Evolutionary conservation across 371 early-diverging fungal genomes (phyloP).

Genomic region (Haplosporangium sp.): DNA sequence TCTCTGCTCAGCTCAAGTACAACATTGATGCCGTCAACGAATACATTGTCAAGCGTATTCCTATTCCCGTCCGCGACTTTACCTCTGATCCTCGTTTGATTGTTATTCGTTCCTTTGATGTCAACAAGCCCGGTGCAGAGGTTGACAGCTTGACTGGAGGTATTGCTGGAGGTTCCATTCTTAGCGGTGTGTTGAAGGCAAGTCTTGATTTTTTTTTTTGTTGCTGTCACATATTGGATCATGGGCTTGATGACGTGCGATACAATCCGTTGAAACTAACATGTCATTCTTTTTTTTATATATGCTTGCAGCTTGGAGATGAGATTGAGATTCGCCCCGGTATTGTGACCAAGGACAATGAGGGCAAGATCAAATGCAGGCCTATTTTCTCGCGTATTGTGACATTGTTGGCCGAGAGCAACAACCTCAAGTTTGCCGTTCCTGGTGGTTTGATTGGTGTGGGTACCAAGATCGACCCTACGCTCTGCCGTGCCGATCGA

Average conservation of each 20-base stretch:
- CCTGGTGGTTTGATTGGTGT: slow-evolving; percentile 99
- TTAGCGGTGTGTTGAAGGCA: slow-evolving; percentile 92
- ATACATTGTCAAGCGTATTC: slow-evolving; percentile 99
- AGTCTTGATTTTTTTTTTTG: slow-evolving; percentile 1
- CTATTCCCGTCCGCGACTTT: slow-evolving; percentile 97
- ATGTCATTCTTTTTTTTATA: neutral
- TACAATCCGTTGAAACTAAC: no score
- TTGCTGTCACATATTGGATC: neutral
- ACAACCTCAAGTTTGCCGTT: slow-evolving; percentile 96
- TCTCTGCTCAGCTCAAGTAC: slow-evolving; percentile 99
- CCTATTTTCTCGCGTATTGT: slow-evolving; percentile 96
- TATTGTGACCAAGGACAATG: slow-evolving; percentile 92
- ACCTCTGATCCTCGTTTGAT: slow-evolving; percentile 94
- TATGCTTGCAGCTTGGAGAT: slow-evolving; percentile 82
- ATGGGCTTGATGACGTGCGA: neutral
- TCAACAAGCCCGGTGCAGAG: slow-evolving; percentile 99
- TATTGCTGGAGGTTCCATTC: slow-evolving; percentile 99
- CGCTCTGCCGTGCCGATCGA: slow-evolving; percentile 98
- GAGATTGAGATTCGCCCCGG: slow-evolving; percentile 99
- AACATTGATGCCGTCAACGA: slow-evolving; percentile 99
- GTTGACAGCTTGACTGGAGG: slow-evolving; percentile 97
- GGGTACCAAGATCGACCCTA: slow-evolving; percentile 99
- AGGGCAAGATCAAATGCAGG: slow-evolving; percentile 89
- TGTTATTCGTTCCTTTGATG: slow-evolving; percentile 99
- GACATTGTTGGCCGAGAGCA: slow-evolving; percentile 95